These are phyloP conservation scores for Cadophora sp. DNA, from an alignment of 2,329 filamentous ascomycete species.

Conservation along the genomic window DNA sequence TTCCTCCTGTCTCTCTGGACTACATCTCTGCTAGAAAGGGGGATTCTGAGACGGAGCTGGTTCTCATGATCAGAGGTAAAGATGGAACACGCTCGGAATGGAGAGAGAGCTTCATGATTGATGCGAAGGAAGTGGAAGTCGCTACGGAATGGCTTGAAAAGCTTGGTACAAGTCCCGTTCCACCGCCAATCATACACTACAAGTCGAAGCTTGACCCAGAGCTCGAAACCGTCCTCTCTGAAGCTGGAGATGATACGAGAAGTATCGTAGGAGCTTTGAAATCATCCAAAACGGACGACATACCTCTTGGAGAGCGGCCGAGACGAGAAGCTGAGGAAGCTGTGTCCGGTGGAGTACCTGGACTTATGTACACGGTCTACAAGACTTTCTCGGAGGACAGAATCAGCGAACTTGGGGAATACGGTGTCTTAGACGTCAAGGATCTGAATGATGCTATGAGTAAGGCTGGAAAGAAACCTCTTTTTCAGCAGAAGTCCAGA, in stretches of 20 bases:
- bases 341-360: conserved; percentile 8
- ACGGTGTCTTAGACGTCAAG: conserved; percentile 26
- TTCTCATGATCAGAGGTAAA: conserved; percentile 84
- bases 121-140: conserved; percentile 63
- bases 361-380: conserved; percentile 19
- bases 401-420: conserved; percentile 21
- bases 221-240: conserved; percentile 27
- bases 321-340: conserved; percentile 33
- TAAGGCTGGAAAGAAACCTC: conserved; percentile 36
- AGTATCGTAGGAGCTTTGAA: conserved; percentile 26
- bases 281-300: conserved; percentile 26
- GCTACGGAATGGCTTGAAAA: conserved; percentile 88
- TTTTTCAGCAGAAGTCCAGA: conserved; percentile 16
- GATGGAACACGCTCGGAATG: conserved; percentile 69
- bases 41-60: conserved; percentile 71
- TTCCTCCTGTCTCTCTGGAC: conserved; percentile 80
- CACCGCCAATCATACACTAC: conserved; percentile 50
- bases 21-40: conserved; percentile 82
- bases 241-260: conserved; percentile 28
- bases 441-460: conserved; percentile 37
- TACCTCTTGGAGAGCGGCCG: conserved; percentile 44
- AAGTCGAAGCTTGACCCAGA: conserved; percentile 41
- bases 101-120: conserved; percentile 84
- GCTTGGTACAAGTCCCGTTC: conserved; percentile 70
- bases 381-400: conserved; percentile 16